Evolutionary conservation across 805 yeast genomes (phyloP), one percentile per base, ranked within the genome.

Genomic region (Wickerhamomyces rabaulensis): DNA sequence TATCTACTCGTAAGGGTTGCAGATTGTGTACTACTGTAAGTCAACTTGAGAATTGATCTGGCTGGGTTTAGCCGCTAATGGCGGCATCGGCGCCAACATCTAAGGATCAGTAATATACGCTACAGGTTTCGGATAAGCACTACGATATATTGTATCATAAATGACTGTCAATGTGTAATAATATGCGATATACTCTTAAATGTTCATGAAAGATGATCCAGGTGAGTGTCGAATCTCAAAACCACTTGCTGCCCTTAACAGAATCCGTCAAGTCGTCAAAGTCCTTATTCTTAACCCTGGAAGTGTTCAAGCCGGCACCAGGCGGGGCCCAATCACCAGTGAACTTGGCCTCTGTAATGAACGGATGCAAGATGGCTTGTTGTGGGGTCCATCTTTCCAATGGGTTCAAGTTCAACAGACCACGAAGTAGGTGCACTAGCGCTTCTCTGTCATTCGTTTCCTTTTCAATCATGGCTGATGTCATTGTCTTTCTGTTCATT

Each of bases 331-430:
- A 78, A 35, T 63, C 64, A 6, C 81, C 84, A 10, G 64, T 63
- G 57, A 78, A 82, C 46, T 69, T 72, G 45, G 71, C 71, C 43
- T 76, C 82, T 6, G 86, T 85, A 17, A 94, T 80, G 64, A 94
- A 94, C 0, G 98, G 97, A 67, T 94, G 99, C 64, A 79, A 71
- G 15, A 83, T 71, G 0, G 98, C 99, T 64, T 94, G 97, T 55
- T 89, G 96, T 12, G 99, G 99, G 0, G 97, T 88, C 85, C 97
- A 86, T 56, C 99, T 78, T 63, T 90, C 96, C 56, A 94, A 74
- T 0, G 99, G 99, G 64, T 92, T 91, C 57, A 89, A 65, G 53
- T 84, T 87, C 51, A 94, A 70, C 9, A 88, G 75, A 22, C 95
- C 95, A 39, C 72, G 66, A 42, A 94, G 71, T 56, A 94, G 88